Evolutionary conservation across 208 protist species (phyloP).

Genomic region (Trypanosoma lewisi): DNA sequence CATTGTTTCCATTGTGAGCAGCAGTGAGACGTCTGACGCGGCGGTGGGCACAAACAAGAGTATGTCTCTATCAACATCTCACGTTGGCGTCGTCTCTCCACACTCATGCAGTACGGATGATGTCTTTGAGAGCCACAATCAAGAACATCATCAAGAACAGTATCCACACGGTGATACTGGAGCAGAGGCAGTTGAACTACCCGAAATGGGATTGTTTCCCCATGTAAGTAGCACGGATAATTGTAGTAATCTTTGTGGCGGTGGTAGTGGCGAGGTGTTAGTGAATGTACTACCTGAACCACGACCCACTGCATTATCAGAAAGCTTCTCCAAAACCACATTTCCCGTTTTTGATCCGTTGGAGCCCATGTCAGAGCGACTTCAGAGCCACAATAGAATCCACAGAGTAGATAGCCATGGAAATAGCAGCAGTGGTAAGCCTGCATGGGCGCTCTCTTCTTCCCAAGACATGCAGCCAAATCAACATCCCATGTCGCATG

Average conservation of each 20-base stretch:
- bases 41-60: neutral
- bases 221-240: neutral
- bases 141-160: neutral
- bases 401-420: slow-evolving; percentile 12
- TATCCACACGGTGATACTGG: neutral
- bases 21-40: slow-evolving; percentile 18
- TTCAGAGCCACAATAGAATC: slow-evolving; percentile 7
- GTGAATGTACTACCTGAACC: neutral
- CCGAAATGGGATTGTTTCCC: neutral
- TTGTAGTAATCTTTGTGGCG: too few relatives aligned
- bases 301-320: neutral
- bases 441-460: neutral
- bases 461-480: neutral
- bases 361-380: neutral
- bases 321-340: neutral
- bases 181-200: neutral
- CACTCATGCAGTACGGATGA: slow-evolving; percentile 4
- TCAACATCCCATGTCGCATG: slow-evolving; percentile 11
- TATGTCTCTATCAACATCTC: slow-evolving; percentile 4
- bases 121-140: neutral
- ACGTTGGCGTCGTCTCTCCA: neutral
- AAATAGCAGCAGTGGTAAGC: slow-evolving; percentile 11
- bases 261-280: neutral
- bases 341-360: slow-evolving; percentile 4
- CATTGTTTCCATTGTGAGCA: slow-evolving; percentile 22